Evolutionary conservation across 139 green algal genomes (phyloP), one percentile per base, ranked within the genome.

Genomic region (Coelastrella sp.): DNA sequence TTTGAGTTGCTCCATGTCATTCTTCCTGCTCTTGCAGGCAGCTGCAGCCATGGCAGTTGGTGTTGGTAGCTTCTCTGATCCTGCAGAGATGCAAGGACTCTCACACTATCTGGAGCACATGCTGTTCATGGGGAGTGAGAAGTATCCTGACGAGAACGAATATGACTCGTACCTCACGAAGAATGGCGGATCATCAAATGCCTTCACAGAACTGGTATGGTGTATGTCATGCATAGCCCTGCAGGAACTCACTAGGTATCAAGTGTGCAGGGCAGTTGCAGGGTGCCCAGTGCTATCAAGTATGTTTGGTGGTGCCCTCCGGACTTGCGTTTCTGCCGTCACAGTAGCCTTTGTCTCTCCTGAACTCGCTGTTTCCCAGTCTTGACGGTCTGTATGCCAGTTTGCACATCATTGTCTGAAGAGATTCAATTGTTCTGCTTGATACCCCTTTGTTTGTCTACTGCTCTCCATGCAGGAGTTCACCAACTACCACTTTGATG

Each of bases 81-180:
- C 96, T 0, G 38, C 3, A 6, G 66, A 64, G 59, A 4, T 81
- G 43, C 90, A 97, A 90, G 96, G 96, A 0, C 85, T 98, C 57
- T 93, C 80, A 41, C 96, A 98, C 89, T 98, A 98, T 85, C 85
- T 99, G 83, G 98, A 99, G 90, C 98, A 99, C 91, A 99, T 99
- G 98, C 93, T 99, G 51, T 99, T 99, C 93, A 99, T 99, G 97
- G 97, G 98, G 79, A 98, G 92, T 78, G 88, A 91, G 27, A 93
- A 95, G 77, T 99, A 93, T 89, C 96, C 97, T 1, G 91, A 96
- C 64, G 97, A 99, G 79, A 99, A 99, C 62, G 96, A 98, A 15
- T 99, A 99, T 83, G 96, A 99, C 64, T 86, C 94, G 2, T 99
- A 91, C 88, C 89, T 99, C 2, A 92, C 88, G 4, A 85, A 91